Percentiles rank a stretch among this genome's conserved stretches.
phyloP scores from a whole-genome alignment of 208 protist species.

The Novymonas esmeraldas region DNA sequence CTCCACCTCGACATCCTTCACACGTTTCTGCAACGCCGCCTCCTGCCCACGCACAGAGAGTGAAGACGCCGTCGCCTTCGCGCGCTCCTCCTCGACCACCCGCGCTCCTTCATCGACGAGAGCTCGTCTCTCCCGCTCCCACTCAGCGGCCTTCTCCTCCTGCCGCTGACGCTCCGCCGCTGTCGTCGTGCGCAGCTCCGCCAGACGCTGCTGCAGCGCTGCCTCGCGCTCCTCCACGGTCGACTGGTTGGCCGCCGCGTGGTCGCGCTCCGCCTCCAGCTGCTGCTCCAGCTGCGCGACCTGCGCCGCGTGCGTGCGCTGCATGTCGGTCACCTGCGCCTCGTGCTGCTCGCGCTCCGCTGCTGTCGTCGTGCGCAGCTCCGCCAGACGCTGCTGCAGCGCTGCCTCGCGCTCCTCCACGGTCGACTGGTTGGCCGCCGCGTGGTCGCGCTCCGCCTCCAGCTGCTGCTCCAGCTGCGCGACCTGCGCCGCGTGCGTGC shows the following conservation, averaged over 20 bases:
- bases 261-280: conserved; percentile 19
- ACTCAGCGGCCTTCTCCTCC: not conserved
- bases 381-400: conserved; percentile 5
- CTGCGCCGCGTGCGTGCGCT: not conserved
- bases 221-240: conserved; percentile 4
- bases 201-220: conserved; percentile 7
- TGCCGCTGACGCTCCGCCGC: not conserved
- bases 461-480: conserved; percentile 26
- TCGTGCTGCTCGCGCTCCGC: conserved; percentile 9
- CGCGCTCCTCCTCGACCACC: not conserved
- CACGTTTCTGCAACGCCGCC: conserved; percentile 11
- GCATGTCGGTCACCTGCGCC: not conserved
- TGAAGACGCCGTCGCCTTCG: not conserved
- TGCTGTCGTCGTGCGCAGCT: not conserved
- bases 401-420: conserved; percentile 5
- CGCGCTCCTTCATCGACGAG: not conserved
- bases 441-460: conserved; percentile 19
- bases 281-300: conserved; percentile 22
- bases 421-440: conserved; percentile 13
- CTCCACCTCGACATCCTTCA: conserved; percentile 7
- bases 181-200: not conserved
- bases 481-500: not conserved
- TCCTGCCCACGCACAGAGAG: conserved; percentile 6
- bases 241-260: conserved; percentile 20
- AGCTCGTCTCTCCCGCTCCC: not conserved